These are phyloP conservation scores for Galerina sulciceps DNA, from an alignment of 768 basidiomycete species.

Conservation along the genomic window DNA sequence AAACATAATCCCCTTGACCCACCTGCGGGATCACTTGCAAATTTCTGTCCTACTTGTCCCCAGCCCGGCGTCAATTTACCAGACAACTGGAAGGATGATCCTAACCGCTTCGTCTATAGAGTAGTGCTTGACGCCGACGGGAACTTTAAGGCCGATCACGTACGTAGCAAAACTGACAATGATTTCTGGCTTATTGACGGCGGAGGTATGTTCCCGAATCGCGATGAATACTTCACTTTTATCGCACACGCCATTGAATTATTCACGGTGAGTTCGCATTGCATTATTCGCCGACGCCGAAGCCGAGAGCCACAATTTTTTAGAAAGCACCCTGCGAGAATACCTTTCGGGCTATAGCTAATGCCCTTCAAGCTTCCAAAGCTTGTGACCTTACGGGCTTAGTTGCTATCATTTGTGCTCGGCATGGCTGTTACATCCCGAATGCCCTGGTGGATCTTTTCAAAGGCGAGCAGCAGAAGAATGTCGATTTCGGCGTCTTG, in stretches of 20 bases:
- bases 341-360: slow-evolving; percentile 15
- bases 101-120: not conserved
- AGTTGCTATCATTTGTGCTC: slow-evolving; percentile 18
- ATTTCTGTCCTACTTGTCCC: slow-evolving; percentile 28
- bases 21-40: not conserved
- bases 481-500: slow-evolving; percentile 20
- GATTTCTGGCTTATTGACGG: slow-evolving; percentile 23
- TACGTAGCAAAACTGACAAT: slow-evolving; percentile 4
- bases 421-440: slow-evolving; percentile 22
- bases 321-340: slow-evolving; percentile 21
- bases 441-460: slow-evolving; percentile 20
- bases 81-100: slow-evolving; percentile 20
- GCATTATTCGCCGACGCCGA: not conserved
- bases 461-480: slow-evolving; percentile 28
- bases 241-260: slow-evolving; percentile 10
- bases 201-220: slow-evolving; percentile 16
- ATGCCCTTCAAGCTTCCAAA: slow-evolving; percentile 6
- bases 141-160: slow-evolving; percentile 25
- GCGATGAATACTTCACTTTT: slow-evolving; percentile 7
- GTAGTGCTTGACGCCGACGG: slow-evolving; percentile 15
- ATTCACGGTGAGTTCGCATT: slow-evolving; percentile 13
- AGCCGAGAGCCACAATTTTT: too few relatives aligned
- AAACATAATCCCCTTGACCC: not conserved
- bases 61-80: slow-evolving; percentile 29
- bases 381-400: slow-evolving; percentile 18